These are phyloP conservation scores for Kwoniella sp. DNA, from an alignment of 768 basidiomycete species.

Conservation along the genomic window DNA sequence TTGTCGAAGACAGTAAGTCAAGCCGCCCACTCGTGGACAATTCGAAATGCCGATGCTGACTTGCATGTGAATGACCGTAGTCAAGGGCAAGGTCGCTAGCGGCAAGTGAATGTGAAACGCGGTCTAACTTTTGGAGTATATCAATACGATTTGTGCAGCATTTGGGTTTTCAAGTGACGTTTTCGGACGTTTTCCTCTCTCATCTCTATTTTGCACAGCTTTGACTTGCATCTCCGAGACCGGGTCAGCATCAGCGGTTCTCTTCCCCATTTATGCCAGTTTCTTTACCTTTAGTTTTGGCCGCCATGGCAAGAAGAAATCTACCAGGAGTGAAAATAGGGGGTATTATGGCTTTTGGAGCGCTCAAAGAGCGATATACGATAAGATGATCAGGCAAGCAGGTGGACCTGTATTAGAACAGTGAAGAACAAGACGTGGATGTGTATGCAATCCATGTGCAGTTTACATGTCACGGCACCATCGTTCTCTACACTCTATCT, in stretches of 20 bases:
- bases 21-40: neutral
- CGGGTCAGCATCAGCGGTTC: too few relatives aligned
- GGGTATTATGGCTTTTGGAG: too few relatives aligned
- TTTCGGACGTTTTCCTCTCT: neutral
- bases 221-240: neutral
- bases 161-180: neutral
- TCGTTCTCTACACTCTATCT: too few relatives aligned
- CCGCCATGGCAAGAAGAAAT: too few relatives aligned
- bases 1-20: slow-evolving; percentile 69
- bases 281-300: too few relatives aligned
- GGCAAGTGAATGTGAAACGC: neutral
- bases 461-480: too few relatives aligned
- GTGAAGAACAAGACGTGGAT: neutral
- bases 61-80: slow-evolving; percentile 9
- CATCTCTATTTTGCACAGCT: neutral
- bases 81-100: slow-evolving; percentile 27
- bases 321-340: too few relatives aligned
- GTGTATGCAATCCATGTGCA: neutral
- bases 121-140: neutral
- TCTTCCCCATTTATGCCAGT: neutral
- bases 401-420: neutral
- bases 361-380: too few relatives aligned
- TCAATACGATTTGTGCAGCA: neutral
- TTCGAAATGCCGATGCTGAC: neutral
- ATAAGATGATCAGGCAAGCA: neutral